Conservation (phyloP, 345 rosid genomes). For the Corchorus olitorius region DNA sequence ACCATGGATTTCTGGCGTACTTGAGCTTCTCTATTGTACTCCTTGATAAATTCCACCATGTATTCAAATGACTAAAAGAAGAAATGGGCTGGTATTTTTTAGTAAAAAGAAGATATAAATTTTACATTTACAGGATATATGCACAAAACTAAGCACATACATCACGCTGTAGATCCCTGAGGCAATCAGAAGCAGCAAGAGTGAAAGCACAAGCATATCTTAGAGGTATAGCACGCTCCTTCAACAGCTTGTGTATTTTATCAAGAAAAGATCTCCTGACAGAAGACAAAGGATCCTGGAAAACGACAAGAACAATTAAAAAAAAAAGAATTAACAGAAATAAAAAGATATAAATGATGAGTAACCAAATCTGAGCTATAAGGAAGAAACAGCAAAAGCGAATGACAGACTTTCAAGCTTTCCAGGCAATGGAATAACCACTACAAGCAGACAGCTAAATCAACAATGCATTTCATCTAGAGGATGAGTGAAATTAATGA, state of each 20-base stretch:
- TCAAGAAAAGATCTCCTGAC: conserved; percentile 61
- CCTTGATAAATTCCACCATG: conserved; percentile 70
- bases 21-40: conserved; percentile 53
- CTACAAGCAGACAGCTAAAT: background rate
- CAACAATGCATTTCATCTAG: background rate
- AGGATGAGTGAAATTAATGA: background rate
- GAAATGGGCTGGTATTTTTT: conserved; percentile 28
- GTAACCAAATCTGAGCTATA: background rate
- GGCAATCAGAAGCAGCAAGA: conserved; percentile 52
- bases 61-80: conserved; percentile 59
- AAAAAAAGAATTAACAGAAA: background rate
- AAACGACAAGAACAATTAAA: background rate
- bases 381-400: conserved; percentile 15
- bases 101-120: conserved; percentile 8
- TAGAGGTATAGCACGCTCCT: conserved; percentile 60
- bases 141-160: conserved; percentile 43
- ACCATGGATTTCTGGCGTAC: conserved; percentile 41
- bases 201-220: conserved; percentile 88
- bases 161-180: conserved; percentile 62
- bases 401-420: background rate
- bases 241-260: conserved; percentile 64
- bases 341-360: background rate
- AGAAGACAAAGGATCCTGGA: conserved; percentile 64
- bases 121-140: conserved; percentile 14
- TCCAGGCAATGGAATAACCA: conserved; percentile 2